Base-by-base conservation (phyloP, 169 alveolate species). In the Cryptosporidium felis region DNA sequence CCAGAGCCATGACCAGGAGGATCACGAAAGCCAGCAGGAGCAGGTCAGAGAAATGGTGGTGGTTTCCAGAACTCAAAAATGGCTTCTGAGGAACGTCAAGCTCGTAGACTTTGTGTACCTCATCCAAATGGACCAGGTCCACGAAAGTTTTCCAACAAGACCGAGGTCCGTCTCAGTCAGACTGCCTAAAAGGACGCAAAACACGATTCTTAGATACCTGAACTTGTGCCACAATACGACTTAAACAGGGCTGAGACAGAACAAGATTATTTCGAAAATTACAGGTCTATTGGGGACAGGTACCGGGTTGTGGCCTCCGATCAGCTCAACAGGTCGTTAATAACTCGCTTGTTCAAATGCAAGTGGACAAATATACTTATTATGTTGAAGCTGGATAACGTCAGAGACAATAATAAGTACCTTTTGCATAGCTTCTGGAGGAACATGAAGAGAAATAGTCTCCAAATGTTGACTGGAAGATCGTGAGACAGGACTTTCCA, bases 1-100 rank as follows among this genome's bases (percentile, higher is more conserved):
- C 34, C 60, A 49, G 8, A 49, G 26, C 8, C 18, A 49, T 32
- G 26, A 32, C 26, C 60, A n/a, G 1, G 8, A 49, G 18, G 60
- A 49, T 49, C 30, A 6, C n/a, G n/a, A n/a, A n/a, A n/a, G n/a
- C n/a, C n/a, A n/a, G n/a, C n/a, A 21, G 6, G 67, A 74, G 6
- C 82, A 32, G 58, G 38, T 42, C 2, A 74, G 23, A 23, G 82
- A 74, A 28, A 74, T 74, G 65, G 58, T 56, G 10, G 14, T 74
- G 18, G 82, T 74, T 9, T 74, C 82, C 21, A 74, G 82, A 51
- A 74, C 63, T 5, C 82, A 74, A 42, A 74, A 74, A 10, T 74
- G 82, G 82, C 67, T 74, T 3, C 42, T 74, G 5, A 74, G 82
- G 28, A 74, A 74, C 6, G 67, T 74, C 0, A 74, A 51, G 38